Evolutionary conservation across 257 asterid species (phyloP).

Genomic region (Schizonepeta tenuifolia): DNA sequence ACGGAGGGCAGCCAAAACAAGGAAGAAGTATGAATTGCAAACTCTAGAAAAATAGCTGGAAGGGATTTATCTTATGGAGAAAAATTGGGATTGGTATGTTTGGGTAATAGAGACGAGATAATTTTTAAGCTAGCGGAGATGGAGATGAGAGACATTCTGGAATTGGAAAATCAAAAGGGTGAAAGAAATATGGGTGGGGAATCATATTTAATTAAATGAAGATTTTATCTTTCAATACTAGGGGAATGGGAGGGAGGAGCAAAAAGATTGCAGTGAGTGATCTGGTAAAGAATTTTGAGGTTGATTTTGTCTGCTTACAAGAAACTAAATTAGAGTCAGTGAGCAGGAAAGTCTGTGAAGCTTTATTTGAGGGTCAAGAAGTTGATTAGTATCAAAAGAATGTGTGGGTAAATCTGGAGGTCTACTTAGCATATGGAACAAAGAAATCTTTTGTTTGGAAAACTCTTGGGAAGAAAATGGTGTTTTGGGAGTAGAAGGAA

Average conservation of each 20-base stretch:
- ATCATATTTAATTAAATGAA: too few species aligned
- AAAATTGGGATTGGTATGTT: too few species aligned
- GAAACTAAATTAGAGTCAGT: neutral
- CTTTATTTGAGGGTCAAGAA: neutral
- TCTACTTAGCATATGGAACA: neutral
- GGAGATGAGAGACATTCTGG: too few species aligned
- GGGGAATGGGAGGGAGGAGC: neutral
- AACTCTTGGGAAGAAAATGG: neutral
- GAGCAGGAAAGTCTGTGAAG: neutral
- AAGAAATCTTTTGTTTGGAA: neutral
- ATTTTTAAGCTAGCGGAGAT: too few species aligned
- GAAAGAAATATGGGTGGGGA: too few species aligned
- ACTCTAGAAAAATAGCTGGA: too few species aligned
- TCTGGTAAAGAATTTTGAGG: neutral
- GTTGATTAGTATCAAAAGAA: neutral
- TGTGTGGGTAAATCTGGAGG: neutral
- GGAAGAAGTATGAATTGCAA: too few species aligned
- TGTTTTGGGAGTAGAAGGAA: neutral
- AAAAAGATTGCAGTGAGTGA: neutral
- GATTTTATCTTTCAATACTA: too few species aligned
- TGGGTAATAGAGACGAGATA: too few species aligned
- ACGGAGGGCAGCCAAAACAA: too few species aligned
- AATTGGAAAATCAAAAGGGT: too few species aligned
- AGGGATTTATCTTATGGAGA: too few species aligned
- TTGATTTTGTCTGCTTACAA: neutral